Percentiles rank a stretch among this genome's conserved stretches.
These are phyloP conservation scores for Echria macrotheca DNA, from an alignment of 495 filamentous ascomycete genomes.

Conservation along the genomic window DNA sequence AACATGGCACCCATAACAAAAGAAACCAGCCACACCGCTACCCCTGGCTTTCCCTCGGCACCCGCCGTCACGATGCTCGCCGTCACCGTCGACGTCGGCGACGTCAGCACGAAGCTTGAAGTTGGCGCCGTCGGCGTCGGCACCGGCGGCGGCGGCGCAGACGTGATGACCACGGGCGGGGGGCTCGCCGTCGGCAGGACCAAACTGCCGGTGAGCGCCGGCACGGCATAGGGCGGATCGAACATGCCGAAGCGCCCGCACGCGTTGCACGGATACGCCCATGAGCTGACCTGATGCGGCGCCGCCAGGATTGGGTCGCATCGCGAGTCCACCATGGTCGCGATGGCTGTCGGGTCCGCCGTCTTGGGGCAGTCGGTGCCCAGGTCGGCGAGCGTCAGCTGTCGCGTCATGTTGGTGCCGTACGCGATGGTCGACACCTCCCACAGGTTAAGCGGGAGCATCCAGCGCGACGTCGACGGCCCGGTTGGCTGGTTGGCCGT, in stretches of 20 bases:
- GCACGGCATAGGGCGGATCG: slow-evolving; percentile 30
- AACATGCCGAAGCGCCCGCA: slow-evolving; percentile 29
- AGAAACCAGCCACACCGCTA: too few relatives aligned
- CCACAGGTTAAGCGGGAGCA: slow-evolving; percentile 23
- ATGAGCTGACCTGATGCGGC: slow-evolving; percentile 18
- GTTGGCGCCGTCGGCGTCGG: too few relatives aligned
- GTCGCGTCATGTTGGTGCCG: slow-evolving; percentile 16
- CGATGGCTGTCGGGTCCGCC: slow-evolving; percentile 17
- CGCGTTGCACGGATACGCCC: slow-evolving; percentile 29
- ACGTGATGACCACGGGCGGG: too few relatives aligned
- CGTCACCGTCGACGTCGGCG: too few relatives aligned
- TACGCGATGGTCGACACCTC: slow-evolving; percentile 26
- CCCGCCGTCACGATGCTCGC: too few relatives aligned
- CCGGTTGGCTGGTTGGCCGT: slow-evolving; percentile 13
- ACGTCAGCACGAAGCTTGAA: too few relatives aligned
- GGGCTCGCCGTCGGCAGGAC: too few relatives aligned
- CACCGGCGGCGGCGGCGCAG: too few relatives aligned
- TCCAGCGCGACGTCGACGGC: slow-evolving; percentile 19
- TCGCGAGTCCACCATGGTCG: slow-evolving; percentile 20
- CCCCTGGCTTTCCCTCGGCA: too few relatives aligned
- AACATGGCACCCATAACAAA: too few relatives aligned
- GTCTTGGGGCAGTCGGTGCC: slow-evolving; percentile 29
- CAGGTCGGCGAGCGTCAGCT: slow-evolving; percentile 27
- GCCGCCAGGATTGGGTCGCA: slow-evolving; percentile 29
- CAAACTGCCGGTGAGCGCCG: slow-evolving; percentile 20